These are phyloP conservation scores for Fusarium foetens DNA, from an alignment of 2,329 filamentous ascomycete species.

Conservation along the genomic window DNA sequence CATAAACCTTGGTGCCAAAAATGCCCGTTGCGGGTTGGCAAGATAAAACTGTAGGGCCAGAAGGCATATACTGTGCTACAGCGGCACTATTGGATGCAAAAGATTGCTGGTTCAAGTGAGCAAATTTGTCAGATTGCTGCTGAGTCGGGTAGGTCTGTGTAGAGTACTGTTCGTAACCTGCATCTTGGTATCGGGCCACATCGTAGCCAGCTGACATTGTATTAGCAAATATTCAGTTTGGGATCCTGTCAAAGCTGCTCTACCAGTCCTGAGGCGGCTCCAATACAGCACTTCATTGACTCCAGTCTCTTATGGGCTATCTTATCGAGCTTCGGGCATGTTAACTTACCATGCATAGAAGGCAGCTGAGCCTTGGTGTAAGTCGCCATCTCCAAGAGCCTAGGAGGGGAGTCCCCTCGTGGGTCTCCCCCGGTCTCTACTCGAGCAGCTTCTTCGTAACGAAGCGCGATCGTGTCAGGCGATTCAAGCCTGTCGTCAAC, in stretches of 20 bases:
- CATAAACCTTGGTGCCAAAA: slow-evolving; percentile 74
- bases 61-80: slow-evolving; percentile 73
- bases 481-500: slow-evolving; percentile 67
- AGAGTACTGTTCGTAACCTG: slow-evolving; percentile 64
- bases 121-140: slow-evolving; percentile 62
- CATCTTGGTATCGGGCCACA: slow-evolving; percentile 68
- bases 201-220: slow-evolving; percentile 61
- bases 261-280: background rate
- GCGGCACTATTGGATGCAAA: slow-evolving; percentile 70
- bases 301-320: slow-evolving; percentile 42
- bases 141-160: slow-evolving; percentile 59
- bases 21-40: slow-evolving; percentile 75
- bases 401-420: slow-evolving; percentile 65
- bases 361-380: slow-evolving; percentile 82
- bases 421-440: slow-evolving; percentile 64
- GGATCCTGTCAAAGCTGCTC: background rate
- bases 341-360: slow-evolving; percentile 81
- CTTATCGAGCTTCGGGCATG: background rate
- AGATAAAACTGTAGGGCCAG: slow-evolving; percentile 70
- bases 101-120: slow-evolving; percentile 64
- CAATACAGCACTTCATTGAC: background rate
- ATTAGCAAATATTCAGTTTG: slow-evolving; percentile 23
- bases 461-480: slow-evolving; percentile 65
- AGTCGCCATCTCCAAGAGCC: slow-evolving; percentile 54
- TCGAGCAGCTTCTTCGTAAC: slow-evolving; percentile 66